phyloP scores from a whole-genome alignment of 148 eudicot species.

The Rheum nobile region DNA sequence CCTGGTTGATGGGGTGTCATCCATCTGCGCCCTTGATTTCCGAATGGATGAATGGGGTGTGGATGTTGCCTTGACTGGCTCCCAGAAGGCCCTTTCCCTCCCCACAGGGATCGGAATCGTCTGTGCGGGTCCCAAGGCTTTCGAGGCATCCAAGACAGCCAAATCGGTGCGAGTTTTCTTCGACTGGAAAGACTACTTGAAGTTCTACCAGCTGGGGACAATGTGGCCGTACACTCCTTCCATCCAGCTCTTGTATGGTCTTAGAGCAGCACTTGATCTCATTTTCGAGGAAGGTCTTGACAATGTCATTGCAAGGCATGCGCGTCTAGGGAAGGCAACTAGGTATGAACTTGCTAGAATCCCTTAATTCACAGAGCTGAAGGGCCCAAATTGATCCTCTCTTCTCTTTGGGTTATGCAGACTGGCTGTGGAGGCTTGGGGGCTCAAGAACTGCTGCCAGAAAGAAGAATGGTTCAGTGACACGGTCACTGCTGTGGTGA shows the following conservation, averaged over 20 bases:
- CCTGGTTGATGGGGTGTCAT: conserved; percentile 94
- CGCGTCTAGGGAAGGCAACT: conserved; percentile 80
- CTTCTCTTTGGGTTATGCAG: conserved; percentile 26
- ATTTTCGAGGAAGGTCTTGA: conserved; percentile 94
- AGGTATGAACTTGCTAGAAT: too few species aligned
- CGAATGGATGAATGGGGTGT: conserved; percentile 99
- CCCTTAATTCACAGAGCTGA: too few species aligned
- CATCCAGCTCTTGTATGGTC: conserved; percentile 88
- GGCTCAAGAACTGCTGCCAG: conserved; percentile 87
- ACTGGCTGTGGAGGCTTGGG: conserved; percentile 98
- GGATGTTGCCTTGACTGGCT: conserved; percentile 97
- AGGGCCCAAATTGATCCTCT: too few species aligned
- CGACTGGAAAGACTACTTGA: conserved; percentile 95
- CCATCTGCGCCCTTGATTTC: conserved; percentile 93
- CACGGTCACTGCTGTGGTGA: conserved; percentile 87
- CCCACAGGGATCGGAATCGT: conserved; percentile 93
- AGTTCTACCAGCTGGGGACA: conserved; percentile 81
- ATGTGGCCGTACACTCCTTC: conserved; percentile 99
- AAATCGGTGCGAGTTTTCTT: conserved; percentile 88
- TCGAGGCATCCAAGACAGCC: conserved; percentile 79
- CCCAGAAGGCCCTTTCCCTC: conserved; percentile 95
- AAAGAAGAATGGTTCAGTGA: conserved; percentile 97
- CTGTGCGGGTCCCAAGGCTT: conserved; percentile 89
- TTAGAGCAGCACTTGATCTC: conserved; percentile 83
- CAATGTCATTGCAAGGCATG: conserved; percentile 87